These are phyloP conservation scores for Lagerstroemia speciosa DNA, from an alignment of 345 rosid genomes.

Conservation along the genomic window DNA sequence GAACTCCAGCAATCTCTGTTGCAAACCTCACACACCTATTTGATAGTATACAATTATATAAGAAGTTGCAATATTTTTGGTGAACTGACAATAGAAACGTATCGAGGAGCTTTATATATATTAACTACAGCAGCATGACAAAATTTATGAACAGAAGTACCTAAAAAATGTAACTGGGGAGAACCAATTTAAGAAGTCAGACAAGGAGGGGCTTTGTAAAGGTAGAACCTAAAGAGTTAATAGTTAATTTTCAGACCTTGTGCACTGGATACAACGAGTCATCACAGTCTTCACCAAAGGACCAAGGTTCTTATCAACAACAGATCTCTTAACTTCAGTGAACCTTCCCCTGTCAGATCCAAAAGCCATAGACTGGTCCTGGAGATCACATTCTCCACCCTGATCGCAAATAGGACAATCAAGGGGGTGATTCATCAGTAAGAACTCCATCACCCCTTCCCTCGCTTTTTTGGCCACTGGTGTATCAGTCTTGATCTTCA, in stretches of 20 bases:
- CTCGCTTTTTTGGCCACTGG: constrained; percentile 95
- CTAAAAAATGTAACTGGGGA: neutral
- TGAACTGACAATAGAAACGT: neutral
- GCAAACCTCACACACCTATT: constrained; percentile 97
- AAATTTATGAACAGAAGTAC: neutral
- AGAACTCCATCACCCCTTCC: constrained; percentile 96
- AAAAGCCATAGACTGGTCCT: constrained; percentile 99
- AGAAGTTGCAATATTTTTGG: constrained; percentile 1
- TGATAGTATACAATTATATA: constrained; percentile 1
- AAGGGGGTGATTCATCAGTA: constrained; percentile 94
- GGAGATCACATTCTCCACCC: constrained; percentile 99
- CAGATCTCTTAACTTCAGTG: constrained; percentile 94
- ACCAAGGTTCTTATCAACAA: constrained; percentile 96
- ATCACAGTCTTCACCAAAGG: constrained; percentile 98
- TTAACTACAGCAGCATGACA: neutral
- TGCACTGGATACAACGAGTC: constrained; percentile 99
- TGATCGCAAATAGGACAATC: constrained; percentile 99
- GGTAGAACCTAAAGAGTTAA: neutral
- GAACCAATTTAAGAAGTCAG: neutral
- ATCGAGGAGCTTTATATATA: neutral
- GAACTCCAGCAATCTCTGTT: constrained; percentile 90
- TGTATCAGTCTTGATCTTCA: constrained; percentile 97
- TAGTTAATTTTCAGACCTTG: constrained; percentile 45
- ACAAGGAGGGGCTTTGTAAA: neutral
- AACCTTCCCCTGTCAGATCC: constrained; percentile 98